Conservation (phyloP, 1,139 yeast species). For the Suhomyces choctaworum region DNA sequence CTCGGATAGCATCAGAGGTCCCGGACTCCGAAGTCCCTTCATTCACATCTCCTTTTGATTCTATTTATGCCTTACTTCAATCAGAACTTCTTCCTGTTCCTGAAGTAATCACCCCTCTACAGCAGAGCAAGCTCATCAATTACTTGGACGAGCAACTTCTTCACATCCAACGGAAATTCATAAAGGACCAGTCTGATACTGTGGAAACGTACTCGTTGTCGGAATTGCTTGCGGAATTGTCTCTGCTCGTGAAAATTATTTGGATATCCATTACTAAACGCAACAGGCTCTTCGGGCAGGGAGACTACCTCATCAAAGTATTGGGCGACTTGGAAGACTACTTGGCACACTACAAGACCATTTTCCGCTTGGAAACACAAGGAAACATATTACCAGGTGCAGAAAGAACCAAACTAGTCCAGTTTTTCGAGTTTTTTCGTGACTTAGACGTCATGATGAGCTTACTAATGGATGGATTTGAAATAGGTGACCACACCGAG, state of each 20-base stretch:
- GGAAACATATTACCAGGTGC: constrained; percentile 11
- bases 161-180: constrained; percentile 60
- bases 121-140: constrained; percentile 61
- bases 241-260: constrained; percentile 16
- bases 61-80: constrained; percentile 22
- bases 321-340: constrained; percentile 71
- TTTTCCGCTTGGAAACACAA: constrained; percentile 10
- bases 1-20: too few species aligned
- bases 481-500: constrained; percentile 6
- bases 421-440: constrained; percentile 42
- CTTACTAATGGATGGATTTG: constrained; percentile 43
- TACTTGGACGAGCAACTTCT: constrained; percentile 62
- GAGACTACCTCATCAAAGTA: constrained; percentile 58
- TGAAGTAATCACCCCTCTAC: constrained; percentile 26
- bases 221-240: constrained; percentile 19
- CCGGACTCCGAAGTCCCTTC: constrained; percentile 2
- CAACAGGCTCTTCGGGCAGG: constrained; percentile 51
- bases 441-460: constrained; percentile 44
- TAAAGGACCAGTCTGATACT: constrained; percentile 55
- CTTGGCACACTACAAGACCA: constrained; percentile 41
- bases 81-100: constrained; percentile 14
- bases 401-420: constrained; percentile 20
- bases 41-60: constrained; percentile 34
- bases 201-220: constrained; percentile 19
- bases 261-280: constrained; percentile 23